Percentiles rank a stretch among this genome's conserved stretches.
These are phyloP conservation scores for Cornus controversa DNA, from an alignment of 148 eudicot genomes.

Conservation along the genomic window DNA sequence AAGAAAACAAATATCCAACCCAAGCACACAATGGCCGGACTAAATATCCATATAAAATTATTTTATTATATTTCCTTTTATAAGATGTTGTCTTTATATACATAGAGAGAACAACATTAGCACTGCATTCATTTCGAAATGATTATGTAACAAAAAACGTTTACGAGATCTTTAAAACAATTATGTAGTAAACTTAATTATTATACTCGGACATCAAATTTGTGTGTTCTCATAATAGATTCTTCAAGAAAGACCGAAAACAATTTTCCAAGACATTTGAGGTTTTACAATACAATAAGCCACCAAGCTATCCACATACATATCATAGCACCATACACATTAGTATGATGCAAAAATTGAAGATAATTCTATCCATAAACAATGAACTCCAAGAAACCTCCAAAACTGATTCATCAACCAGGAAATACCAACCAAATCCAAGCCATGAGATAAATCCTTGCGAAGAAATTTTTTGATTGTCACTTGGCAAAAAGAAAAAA, in stretches of 20 bases:
- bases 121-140: no score
- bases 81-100: no score
- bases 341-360: background rate
- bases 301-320: background rate
- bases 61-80: no score
- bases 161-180: no score
- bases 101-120: no score
- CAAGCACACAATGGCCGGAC: no score
- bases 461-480: no score
- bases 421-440: background rate
- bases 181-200: no score
- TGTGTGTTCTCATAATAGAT: background rate
- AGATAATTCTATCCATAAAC: no score
- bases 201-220: background rate
- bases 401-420: background rate
- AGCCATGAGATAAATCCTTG: background rate
- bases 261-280: background rate
- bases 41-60: no score
- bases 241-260: background rate
- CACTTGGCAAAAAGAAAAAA: background rate
- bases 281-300: background rate
- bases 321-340: background rate
- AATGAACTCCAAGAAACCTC: background rate
- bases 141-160: no score
- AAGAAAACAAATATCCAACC: no score